Conservation (phyloP, 1,284 basidiomycete genomes). For the Pseudozyma tsukubaensis region DNA sequence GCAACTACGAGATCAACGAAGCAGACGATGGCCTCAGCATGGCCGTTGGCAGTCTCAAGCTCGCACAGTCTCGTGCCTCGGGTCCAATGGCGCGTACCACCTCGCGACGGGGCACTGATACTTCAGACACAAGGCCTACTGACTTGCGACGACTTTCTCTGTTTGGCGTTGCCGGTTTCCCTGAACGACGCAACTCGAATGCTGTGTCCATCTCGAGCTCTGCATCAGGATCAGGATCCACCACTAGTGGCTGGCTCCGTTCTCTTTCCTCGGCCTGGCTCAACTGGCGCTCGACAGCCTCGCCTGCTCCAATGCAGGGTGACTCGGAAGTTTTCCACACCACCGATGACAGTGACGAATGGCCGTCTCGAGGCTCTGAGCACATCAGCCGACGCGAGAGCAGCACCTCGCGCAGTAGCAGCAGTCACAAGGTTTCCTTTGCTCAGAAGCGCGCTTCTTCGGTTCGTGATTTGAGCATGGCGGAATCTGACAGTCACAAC, state of each 20-base stretch:
- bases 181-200: constrained; percentile 45
- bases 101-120: constrained; percentile 24
- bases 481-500: constrained; percentile 22
- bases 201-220: constrained; percentile 38
- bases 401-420: constrained; percentile 31
- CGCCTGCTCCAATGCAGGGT: constrained; percentile 30
- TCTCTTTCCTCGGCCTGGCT: constrained; percentile 54
- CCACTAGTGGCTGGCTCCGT: constrained; percentile 49
- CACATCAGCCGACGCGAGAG: constrained; percentile 32
- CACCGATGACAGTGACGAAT: constrained; percentile 40
- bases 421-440: constrained; percentile 19
- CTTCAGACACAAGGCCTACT: constrained; percentile 12
- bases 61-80: constrained; percentile 43
- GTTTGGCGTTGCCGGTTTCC: constrained; percentile 30
- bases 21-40: constrained; percentile 32
- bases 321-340: constrained; percentile 38
- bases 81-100: constrained; percentile 12
- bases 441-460: constrained; percentile 40
- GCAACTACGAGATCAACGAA: constrained; percentile 2
- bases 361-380: constrained; percentile 19
- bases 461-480: constrained; percentile 14
- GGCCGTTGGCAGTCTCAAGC: constrained; percentile 51
- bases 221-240: constrained; percentile 33
- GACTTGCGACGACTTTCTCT: constrained; percentile 36
- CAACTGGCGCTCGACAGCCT: constrained; percentile 44